Evolutionary conservation across 2,329 filamentous ascomycete species (phyloP), one percentile per base, ranked within the genome.

Genomic region (Exophiala bonariae): DNA sequence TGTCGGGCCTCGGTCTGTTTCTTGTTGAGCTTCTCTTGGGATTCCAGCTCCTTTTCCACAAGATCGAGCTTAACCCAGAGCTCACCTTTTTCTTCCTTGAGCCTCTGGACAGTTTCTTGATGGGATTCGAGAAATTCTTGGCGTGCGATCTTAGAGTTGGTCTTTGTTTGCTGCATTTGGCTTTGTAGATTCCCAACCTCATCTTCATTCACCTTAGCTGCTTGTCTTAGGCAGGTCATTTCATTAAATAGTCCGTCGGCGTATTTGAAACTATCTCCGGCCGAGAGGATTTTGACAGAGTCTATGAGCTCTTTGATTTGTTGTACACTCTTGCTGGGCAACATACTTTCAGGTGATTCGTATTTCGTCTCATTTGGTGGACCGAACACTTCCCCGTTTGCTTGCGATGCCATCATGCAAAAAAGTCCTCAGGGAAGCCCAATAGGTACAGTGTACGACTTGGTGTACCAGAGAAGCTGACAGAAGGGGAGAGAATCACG

Each of bases 281-380:
- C 32, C 32, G 32, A 34, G 32, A 34, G 32, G 32, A 34, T 14
- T 34, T 34, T 34, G 17, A 34, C 32, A 34, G 32, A 34, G 17
- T 34, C 32, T 34, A 34, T 34, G n/a, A 34, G 32, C n/a, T 34
- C 32, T 34, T 34, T 34, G 32, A 34, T 34, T 7, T 34, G 32
- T 34, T 34, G 32, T n/a, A 34, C 6, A 14, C 32, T 6, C 32
- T 34, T 34, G 32, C 32, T n/a, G n/a, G 32, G 32, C 32, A 34
- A 14, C 32, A 34, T n/a, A 34, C 32, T 34, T n/a, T 14, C 32
- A 34, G 6, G 6, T 34, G 32, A 34, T n/a, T 34, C 32, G n/a
- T 7, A 34, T 7, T 34, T 34, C n/a, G 32, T 34, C 32, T 14
- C 32, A 34, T 34, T 34, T 34, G 6, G 32, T 14, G 8, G n/a